phyloP scores from a whole-genome alignment of 345 rosid genomes.

The Linum usitatissimum region DNA sequence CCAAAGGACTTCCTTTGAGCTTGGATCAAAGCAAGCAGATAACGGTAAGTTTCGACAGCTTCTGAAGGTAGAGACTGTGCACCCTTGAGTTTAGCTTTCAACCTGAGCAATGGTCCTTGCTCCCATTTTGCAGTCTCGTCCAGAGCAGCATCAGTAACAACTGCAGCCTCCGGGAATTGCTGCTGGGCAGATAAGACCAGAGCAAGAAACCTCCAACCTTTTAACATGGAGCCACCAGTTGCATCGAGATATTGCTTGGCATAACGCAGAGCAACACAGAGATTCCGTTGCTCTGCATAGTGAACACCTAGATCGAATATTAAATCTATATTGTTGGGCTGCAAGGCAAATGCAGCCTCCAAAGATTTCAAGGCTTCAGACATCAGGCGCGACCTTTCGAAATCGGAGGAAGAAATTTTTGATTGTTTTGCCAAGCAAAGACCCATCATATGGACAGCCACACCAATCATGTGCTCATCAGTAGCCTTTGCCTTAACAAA shows the following conservation, averaged over 20 bases:
- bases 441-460: conserved; percentile 59
- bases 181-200: conserved; percentile 84
- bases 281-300: conserved; percentile 77
- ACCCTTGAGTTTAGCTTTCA: conserved; percentile 74
- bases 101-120: conserved; percentile 65
- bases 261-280: conserved; percentile 53
- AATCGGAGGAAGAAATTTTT: conserved; percentile 63
- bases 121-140: conserved; percentile 95
- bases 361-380: conserved; percentile 71
- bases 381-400: conserved; percentile 69
- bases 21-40: conserved; percentile 87
- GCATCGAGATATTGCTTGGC: conserved; percentile 66
- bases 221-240: conserved; percentile 70
- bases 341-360: conserved; percentile 53
- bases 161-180: conserved; percentile 74
- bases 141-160: conserved; percentile 79
- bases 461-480: conserved; percentile 55
- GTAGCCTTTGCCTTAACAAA: conserved; percentile 46
- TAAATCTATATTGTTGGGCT: conserved; percentile 59
- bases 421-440: conserved; percentile 80
- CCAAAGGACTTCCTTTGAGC: conserved; percentile 80
- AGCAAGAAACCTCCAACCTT: conserved; percentile 86
- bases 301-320: conserved; percentile 74
- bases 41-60: conserved; percentile 74
- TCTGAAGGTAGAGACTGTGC: conserved; percentile 55